Evolutionary conservation across 306 rosid species (phyloP).

Genomic region (Quercus glauca): DNA sequence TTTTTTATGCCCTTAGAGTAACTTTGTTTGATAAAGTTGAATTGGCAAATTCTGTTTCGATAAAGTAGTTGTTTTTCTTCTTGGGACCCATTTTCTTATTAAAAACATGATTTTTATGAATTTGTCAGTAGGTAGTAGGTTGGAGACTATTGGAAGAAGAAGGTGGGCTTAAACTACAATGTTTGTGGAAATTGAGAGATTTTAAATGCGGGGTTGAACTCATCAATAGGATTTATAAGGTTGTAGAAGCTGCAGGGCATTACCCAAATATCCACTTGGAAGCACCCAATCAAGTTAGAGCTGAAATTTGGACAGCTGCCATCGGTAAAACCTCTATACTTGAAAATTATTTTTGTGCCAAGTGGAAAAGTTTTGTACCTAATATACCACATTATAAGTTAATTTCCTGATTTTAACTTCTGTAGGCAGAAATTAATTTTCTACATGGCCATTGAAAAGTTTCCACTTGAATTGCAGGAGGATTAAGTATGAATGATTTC

Average conservation of each 20-base stretch:
- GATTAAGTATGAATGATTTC: conserved; percentile 90
- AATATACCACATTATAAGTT: neutral
- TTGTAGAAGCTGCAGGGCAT: conserved; percentile 55
- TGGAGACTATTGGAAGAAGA: conserved; percentile 78
- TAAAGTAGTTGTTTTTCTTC: neutral
- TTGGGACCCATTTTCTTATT: neutral
- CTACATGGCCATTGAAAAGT: conserved; percentile 13
- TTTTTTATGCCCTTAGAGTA: too few relatives aligned
- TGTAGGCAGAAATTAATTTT: neutral
- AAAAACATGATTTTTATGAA: neutral
- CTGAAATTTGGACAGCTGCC: conserved; percentile 75
- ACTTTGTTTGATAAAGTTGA: too few relatives aligned
- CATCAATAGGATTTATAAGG: conserved; percentile 65
- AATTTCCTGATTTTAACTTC: neutral
- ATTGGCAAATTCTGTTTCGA: too few relatives aligned
- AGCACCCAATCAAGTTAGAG: conserved; percentile 79
- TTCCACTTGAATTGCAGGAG: conserved; percentile 61
- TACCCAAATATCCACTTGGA: conserved; percentile 80
- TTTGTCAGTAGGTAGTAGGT: conserved; percentile 65
- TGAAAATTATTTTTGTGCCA: neutral
- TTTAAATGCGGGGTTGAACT: conserved; percentile 72
- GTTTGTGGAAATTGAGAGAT: conserved; percentile 92
- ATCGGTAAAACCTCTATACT: conserved; percentile 53
- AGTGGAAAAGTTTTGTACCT: neutral
- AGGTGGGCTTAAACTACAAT: conserved; percentile 58